These are phyloP conservation scores for Aspergillus ruber DNA, from an alignment of 2,329 filamentous ascomycete genomes.

Conservation along the genomic window DNA sequence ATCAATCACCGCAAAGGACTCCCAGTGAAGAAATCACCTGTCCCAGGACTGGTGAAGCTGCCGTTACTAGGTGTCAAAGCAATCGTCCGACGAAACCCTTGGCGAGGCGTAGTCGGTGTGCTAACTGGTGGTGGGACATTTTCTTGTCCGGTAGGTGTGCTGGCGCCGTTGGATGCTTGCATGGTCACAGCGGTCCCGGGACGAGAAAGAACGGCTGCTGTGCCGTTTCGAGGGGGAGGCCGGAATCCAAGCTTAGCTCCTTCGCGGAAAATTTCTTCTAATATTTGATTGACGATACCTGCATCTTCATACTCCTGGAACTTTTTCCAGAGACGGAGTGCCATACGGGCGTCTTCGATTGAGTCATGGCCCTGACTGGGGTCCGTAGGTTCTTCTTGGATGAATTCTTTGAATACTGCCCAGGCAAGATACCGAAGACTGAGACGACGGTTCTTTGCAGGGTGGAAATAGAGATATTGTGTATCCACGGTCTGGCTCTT, in stretches of 20 bases:
- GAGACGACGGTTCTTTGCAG: slow-evolving; percentile 73
- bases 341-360: slow-evolving; percentile 89
- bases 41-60: slow-evolving; percentile 31
- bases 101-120: slow-evolving; percentile 36
- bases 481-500: slow-evolving; percentile 89
- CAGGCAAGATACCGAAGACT: slow-evolving; percentile 88
- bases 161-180: slow-evolving; percentile 34
- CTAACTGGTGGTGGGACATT: slow-evolving; percentile 15
- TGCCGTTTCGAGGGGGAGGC: slow-evolving; percentile 42
- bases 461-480: slow-evolving; percentile 81
- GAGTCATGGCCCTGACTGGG: slow-evolving; percentile 65
- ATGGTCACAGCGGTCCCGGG: slow-evolving; percentile 35
- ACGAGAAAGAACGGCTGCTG: slow-evolving; percentile 26
- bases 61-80: slow-evolving; percentile 39
- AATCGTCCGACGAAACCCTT: slow-evolving; percentile 36
- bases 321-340: slow-evolving; percentile 80
- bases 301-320: slow-evolving; percentile 84
- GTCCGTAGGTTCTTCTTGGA: slow-evolving; percentile 67
- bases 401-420: slow-evolving; percentile 85
- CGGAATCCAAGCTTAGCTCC: slow-evolving; percentile 55
- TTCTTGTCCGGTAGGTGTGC: slow-evolving; percentile 33
- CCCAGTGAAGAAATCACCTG: slow-evolving; percentile 33
- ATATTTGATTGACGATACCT: slow-evolving; percentile 72
- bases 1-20: slow-evolving; percentile 30
- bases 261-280: slow-evolving; percentile 76